Evolutionary conservation across 1,284 basidiomycete species (phyloP), one percentile per base, ranked within the genome.

Genomic region (Austroboletus niveus): DNA sequence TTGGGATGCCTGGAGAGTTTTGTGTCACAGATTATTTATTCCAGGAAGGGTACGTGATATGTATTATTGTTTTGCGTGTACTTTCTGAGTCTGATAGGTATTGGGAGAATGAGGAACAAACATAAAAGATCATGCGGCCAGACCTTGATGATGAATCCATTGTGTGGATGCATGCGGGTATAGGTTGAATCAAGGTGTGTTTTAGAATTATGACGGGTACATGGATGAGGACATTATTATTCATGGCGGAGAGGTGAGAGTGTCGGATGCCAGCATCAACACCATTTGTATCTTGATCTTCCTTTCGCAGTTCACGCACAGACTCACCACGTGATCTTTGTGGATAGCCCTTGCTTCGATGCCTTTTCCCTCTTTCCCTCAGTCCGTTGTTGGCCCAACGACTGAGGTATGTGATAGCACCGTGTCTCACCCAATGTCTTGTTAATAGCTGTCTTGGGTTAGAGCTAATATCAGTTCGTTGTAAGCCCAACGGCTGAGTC

Each of bases 131-230:
- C 1, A 84, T 89, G 77, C 75, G 77, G 52, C 69, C 64, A 8
- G 79, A 84, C 49, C 49, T 64, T 4, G 75, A 79, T 32, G 75
- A 79, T 45, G 69, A 77, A 8, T 82, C 82, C 35, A 80, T 72
- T 2, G 58, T 86, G 39, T 94, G 22, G 91, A 92, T 94, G 84
- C 79, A 87, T 64, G 90, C 89, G 0, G 91, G 92, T 2, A 87
- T 91, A 41, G 86, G 89, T 35, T 76, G 90, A 51, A 85, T 82
- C 51, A 91, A 90, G 76, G 84, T 82, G 56, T 24, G 61, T 55
- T 11, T 49, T 5, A 12, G 5, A 47, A 9, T 22, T 42, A 8
- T 7, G 34, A 12, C 35, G 1, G 17, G 9, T 36, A 24, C 39
- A 22, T 52, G 1, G 48, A 40, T 60, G 34, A 63, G 80, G 92